These are phyloP conservation scores for Aspergillus ruber DNA, from an alignment of 2,329 filamentous ascomycete species.

Conservation along the genomic window DNA sequence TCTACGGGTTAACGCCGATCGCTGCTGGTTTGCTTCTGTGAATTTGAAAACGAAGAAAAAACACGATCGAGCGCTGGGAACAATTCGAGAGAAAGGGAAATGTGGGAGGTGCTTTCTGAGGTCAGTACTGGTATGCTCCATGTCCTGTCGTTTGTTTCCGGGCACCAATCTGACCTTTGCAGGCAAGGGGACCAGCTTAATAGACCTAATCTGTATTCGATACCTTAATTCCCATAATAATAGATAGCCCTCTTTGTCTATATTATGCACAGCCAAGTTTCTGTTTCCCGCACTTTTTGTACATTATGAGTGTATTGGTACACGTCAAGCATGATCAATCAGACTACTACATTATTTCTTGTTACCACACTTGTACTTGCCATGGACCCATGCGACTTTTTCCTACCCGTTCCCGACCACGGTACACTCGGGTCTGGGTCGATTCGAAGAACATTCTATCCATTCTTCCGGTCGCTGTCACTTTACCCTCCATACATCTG, in stretches of 20 bases:
- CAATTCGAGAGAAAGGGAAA: background rate
- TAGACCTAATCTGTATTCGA: background rate
- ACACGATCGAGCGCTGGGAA: background rate
- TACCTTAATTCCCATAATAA: conserved; percentile 1
- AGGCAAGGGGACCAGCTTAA: background rate
- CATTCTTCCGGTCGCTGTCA: too few species aligned
- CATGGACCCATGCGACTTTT: background rate
- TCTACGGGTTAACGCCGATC: conserved; percentile 5
- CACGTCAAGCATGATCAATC: too few species aligned
- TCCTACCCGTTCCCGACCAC: background rate
- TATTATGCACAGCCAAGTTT: background rate
- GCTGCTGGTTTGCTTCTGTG: conserved; percentile 5
- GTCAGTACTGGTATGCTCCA: background rate
- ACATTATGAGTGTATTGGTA: too few species aligned
- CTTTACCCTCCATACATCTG: too few species aligned
- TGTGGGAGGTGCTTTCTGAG: background rate
- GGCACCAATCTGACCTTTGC: background rate
- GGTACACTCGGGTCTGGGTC: background rate
- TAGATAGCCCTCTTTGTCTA: background rate
- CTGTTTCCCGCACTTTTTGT: background rate
- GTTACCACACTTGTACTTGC: background rate
- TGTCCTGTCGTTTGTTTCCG: too few species aligned
- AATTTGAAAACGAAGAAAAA: background rate
- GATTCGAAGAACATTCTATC: background rate
- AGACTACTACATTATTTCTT: background rate